Evolutionary conservation across 2,329 filamentous ascomycete genomes (phyloP), one percentile per base, ranked within the genome.

Genomic region (Aspergillus sp.): DNA sequence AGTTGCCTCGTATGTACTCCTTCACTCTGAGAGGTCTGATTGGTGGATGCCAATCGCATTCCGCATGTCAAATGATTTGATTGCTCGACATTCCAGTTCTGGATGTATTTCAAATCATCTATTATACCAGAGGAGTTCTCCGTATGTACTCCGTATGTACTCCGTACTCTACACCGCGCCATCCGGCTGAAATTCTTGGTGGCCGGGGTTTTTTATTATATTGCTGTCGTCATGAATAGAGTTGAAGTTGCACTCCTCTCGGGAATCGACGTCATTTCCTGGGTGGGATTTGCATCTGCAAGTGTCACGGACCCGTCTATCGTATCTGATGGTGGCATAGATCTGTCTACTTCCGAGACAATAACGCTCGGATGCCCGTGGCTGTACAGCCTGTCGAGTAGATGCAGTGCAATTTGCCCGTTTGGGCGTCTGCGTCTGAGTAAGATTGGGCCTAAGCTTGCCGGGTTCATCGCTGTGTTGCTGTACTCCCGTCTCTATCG

Each of bases 291-390:
- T 39, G 37, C 37, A 39, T 32, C 50, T 54, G 56, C 55, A 57
- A 46, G 56, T 56, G 54, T 57, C 57, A 60, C 56, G 57, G 57
- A 60, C 57, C 23, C 56, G 52, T 55, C 46, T 51, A 46, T 46
- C 47, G 54, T 38, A 39, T 39, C 37, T 19, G 17, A 20, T 39
- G 15, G 25, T 39, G 19, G 37, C 19, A 39, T 39, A 39, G 37
- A 39, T 39, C 37, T 39, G 37, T 20, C 15, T 12, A 12, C 15
- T 19, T 39, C 37, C 37, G 43, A 53, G 49, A 54, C 54, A 55
- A 43, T 41, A 43, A 53, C 53, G 56, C 55, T 57, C 50, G 48
- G 53, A 55, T 43, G 23, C n/a, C 41, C 37, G 37, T 39, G 37
- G 37, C 37, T 39, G 37, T 39, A 39, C 37, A 39, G 10, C 7